Evolutionary conservation across 129 eudicot genomes (phyloP), one percentile per base, ranked within the genome.

Genomic region (Apium graveolens): DNA sequence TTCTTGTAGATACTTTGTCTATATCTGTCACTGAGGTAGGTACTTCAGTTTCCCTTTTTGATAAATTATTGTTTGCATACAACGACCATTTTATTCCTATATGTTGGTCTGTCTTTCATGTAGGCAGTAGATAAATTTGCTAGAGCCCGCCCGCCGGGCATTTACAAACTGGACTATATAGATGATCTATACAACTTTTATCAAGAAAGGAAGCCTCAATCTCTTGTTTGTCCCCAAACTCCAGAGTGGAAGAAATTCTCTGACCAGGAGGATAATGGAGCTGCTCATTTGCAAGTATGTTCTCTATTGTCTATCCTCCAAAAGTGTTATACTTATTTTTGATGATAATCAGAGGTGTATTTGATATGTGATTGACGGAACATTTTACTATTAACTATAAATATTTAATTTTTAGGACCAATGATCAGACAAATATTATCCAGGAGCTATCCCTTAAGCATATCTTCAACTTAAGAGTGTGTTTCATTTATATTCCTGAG

Each of bases 231-330:
- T 81, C 93, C 93, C 34, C 88, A 83, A 77, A 89, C 93, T 75
- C 93, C 93, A 11, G 93, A 89, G 41, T 89, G 93, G 93, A 89
- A 89, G 80, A 87, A 84, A 77, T 83, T 89, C 69, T 81, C 91
- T 83, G 90, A 85, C 85, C 85, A 29, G 29, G 89, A 89, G 65
- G 91, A 87, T 81, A 86, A 84, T 45, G 86, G 31, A 75, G 71
- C 83, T 83, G 55, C 81, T 74, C 76, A 68, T 82, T 66, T 79
- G 76, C 85, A 85, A 83, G 93, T 89, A 81, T 72, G 87, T 69
- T 62, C 38, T 35, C 0, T 74, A 62, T 35, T 41, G 1, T 53
- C 41, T 49, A 72, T 77, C 13, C 37, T 70, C 8, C 37, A n/a
- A 51, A 42, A 41, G 26, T 72, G 44, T 21, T 7, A 24, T 42